These are phyloP conservation scores for Metschnikowia peoriensis DNA, from an alignment of 805 yeast species.

Conservation along the genomic window DNA sequence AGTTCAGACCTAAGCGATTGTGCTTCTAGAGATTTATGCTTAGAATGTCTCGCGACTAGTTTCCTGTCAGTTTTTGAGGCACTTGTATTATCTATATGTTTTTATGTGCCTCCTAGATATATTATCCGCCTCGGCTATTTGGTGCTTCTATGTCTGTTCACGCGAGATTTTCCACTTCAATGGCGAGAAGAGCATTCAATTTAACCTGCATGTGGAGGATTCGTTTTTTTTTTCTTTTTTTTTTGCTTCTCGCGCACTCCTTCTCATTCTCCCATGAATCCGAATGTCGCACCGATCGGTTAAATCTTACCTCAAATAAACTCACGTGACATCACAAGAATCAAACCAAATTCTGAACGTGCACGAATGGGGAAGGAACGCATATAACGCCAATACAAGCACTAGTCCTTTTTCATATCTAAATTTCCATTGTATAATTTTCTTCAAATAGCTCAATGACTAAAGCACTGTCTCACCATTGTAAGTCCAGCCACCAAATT, in stretches of 20 bases:
- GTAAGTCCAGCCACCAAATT: conserved; percentile 99
- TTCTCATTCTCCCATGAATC: neutral
- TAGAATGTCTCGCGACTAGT: neutral
- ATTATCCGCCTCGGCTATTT: neutral
- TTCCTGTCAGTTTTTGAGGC: neutral
- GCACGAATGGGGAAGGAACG: no score
- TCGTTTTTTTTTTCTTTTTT: neutral
- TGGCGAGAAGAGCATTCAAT: conserved; percentile 2
- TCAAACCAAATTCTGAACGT: no score
- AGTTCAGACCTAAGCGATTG: neutral
- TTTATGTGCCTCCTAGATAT: no score
- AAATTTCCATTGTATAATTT: neutral
- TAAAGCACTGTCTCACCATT: conserved; percentile 53
- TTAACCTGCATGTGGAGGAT: conserved; percentile 1
- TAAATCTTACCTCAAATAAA: neutral
- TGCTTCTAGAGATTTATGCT: neutral
- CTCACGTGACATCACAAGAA: neutral
- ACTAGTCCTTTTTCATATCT: neutral
- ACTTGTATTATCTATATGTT: neutral
- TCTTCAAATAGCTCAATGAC: neutral
- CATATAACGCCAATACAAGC: no score
- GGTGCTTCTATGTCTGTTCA: neutral
- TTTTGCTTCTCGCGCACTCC: neutral
- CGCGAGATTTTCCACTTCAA: conserved; percentile 6
- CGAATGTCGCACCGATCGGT: conserved; percentile 8